Evolutionary conservation across 768 basidiomycete genomes (phyloP), one percentile per base, ranked within the genome.

Genomic region (Termitomyces eurrhizus): DNA sequence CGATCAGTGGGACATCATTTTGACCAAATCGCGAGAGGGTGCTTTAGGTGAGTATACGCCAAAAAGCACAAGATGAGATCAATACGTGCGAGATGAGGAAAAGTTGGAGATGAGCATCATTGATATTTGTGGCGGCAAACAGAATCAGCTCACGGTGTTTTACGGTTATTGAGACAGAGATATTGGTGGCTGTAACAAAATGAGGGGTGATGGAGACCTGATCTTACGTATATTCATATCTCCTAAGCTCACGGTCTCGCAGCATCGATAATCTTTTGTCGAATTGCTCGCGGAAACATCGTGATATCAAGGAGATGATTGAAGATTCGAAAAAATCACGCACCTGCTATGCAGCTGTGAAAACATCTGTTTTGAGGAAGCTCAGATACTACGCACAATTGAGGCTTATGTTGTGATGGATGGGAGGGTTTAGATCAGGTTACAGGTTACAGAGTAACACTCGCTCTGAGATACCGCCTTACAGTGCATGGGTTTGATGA

Each of bases 161-260:
- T 36, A 36, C 35, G 51, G 51, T 36, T 24, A 24, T 7, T 3
- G n/a, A 36, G 16, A n/a, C n/a, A n/a, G n/a, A n/a, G n/a, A n/a
- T n/a, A 9, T 1, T 2, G 44, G 13, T 24, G 13, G 7, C 18
- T 6, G 52, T 24, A 21, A 8, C 52, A 29, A 29, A 41, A 41
- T 26, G 37, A 54, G 53, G 53, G 41, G 29, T 55, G 53, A 55
- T 55, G 53, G 53, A 42, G 29, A 55, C n/a, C 18, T 33, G 53
- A 44, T 55, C 41, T 54, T 3, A 41, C 4, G 39, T 29, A 16
- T 16, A 24, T 37, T 4, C 13, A 9, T 53, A 26, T 39, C 16
- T 18, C 26, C 16, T 14, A 26, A 39, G 36, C 21, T 52, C n/a
- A 7, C 14, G 14, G 41, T 42, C 41, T 42, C 18, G 41, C 16